Conservation (phyloP, 345 rosid species). For the Melaleuca alternifolia region DNA sequence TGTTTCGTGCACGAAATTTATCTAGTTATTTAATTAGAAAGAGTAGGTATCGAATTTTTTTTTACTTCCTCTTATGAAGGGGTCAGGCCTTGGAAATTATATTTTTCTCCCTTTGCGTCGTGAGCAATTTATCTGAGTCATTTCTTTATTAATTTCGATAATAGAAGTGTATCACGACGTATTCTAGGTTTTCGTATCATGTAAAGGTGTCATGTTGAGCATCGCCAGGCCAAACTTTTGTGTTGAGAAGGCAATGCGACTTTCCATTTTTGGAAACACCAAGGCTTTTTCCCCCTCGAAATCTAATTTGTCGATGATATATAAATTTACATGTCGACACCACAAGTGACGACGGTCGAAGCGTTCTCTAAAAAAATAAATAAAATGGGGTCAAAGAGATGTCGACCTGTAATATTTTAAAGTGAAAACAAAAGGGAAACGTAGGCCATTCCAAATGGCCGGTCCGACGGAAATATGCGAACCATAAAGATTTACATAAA, state of each 20-base stretch:
- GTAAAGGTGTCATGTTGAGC: rapidly evolving
- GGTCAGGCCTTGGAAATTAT: too few relatives aligned
- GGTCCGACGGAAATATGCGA: not conserved
- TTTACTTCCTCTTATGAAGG: too few relatives aligned
- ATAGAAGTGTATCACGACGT: too few relatives aligned
- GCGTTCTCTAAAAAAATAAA: not conserved
- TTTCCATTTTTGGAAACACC: not conserved
- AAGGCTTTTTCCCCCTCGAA: not conserved
- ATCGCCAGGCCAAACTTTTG: rapidly evolving
- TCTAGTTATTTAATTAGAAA: too few relatives aligned
- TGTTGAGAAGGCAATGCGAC: rapidly evolving
- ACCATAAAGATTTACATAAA: too few relatives aligned
- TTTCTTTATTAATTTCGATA: too few relatives aligned
- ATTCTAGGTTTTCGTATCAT: rapidly evolving
- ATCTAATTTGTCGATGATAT: not conserved
- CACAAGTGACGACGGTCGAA: not conserved
- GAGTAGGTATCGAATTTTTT: too few relatives aligned
- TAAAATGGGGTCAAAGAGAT: not conserved
- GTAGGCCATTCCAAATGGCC: not conserved
- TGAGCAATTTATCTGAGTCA: too few relatives aligned
- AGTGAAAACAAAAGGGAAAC: not conserved
- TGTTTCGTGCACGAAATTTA: too few relatives aligned
- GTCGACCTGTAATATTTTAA: rapidly evolving
- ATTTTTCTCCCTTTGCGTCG: too few relatives aligned
- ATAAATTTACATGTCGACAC: not conserved